Evolutionary conservation across 148 eudicot genomes (phyloP).

Genomic region (Spergularia bocconei): DNA sequence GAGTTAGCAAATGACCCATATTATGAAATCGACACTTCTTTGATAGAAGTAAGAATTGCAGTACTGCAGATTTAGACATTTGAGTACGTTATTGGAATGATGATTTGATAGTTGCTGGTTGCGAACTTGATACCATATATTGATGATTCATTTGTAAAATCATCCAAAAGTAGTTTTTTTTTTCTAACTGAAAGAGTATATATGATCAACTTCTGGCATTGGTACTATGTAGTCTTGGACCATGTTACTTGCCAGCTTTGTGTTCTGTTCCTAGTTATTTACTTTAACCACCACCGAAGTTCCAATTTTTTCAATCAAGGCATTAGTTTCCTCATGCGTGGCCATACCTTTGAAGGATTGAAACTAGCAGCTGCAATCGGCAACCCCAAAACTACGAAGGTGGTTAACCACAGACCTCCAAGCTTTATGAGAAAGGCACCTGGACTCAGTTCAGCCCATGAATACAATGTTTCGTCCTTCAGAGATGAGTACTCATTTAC

Average conservation of each 20-base stretch:
- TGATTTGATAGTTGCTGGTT: neutral
- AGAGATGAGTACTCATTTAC: slow-evolving; percentile 93
- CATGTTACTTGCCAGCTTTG: neutral
- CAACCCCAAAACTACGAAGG: slow-evolving; percentile 72
- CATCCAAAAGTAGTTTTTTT: too few species aligned
- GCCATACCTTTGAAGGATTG: slow-evolving; percentile 78
- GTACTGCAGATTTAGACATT: neutral
- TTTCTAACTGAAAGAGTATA: neutral
- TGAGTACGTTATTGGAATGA: too few species aligned
- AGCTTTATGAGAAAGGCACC: slow-evolving; percentile 68
- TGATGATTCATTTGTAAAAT: neutral
- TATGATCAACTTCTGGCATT: neutral
- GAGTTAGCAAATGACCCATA: slow-evolving; percentile 11
- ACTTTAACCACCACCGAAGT: neutral
- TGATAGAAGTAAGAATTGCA: neutral
- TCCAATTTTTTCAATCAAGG: neutral
- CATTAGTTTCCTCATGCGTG: neutral
- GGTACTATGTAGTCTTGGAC: neutral
- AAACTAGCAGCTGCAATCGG: slow-evolving; percentile 98
- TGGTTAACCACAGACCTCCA: slow-evolving; percentile 86
- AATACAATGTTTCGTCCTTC: slow-evolving; percentile 74
- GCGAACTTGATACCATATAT: neutral
- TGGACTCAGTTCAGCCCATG: slow-evolving; percentile 94
- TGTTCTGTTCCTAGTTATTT: neutral
- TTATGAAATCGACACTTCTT: neutral